Percentiles rank a stretch among this genome's conserved stretches.
phyloP scores from a whole-genome alignment of 1,139 yeast genomes.

The Diutina neorugosa region DNA sequence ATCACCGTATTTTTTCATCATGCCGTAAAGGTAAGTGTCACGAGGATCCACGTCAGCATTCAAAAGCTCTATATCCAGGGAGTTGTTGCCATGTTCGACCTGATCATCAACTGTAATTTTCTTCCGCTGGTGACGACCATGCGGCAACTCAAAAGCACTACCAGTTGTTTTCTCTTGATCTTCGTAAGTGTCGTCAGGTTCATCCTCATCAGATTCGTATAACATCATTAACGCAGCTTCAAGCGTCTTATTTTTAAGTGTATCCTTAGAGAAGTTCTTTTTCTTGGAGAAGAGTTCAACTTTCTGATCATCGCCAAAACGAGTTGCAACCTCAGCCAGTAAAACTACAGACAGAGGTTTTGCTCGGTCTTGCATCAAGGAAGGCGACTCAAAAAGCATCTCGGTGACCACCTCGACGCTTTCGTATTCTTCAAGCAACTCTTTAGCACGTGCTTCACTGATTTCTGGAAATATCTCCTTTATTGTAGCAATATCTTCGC shows the following conservation, averaged over 20 bases:
- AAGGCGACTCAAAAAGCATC: constrained; percentile 50
- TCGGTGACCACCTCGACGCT: constrained; percentile 50
- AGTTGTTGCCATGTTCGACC: constrained; percentile 11
- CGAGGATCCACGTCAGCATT: constrained; percentile 11
- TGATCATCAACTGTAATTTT: constrained; percentile 9
- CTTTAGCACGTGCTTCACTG: constrained; percentile 28
- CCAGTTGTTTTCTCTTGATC: constrained; percentile 43
- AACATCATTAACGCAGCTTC: constrained; percentile 52
- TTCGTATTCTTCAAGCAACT: constrained; percentile 34
- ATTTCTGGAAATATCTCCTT: constrained; percentile 51
- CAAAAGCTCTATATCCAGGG: not conserved
- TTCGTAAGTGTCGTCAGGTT: constrained; percentile 75
- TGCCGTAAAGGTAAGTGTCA: constrained; percentile 47
- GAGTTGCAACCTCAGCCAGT: constrained; percentile 9
- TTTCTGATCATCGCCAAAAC: constrained; percentile 20
- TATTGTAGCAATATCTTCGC: constrained; percentile 30
- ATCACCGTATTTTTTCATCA: constrained; percentile 40
- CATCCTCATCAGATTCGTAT: constrained; percentile 67
- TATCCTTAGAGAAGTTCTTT: constrained; percentile 13
- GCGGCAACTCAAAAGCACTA: not conserved
- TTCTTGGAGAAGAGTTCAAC: constrained; percentile 14
- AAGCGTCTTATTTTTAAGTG: constrained; percentile 43
- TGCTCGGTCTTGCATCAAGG: constrained; percentile 13
- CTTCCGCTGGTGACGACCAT: not conserved
- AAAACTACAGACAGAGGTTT: not conserved